Evolutionary conservation across 805 yeast genomes (phyloP), one percentile per base, ranked within the genome.

Genomic region (Spencermartinsiella europaea): DNA sequence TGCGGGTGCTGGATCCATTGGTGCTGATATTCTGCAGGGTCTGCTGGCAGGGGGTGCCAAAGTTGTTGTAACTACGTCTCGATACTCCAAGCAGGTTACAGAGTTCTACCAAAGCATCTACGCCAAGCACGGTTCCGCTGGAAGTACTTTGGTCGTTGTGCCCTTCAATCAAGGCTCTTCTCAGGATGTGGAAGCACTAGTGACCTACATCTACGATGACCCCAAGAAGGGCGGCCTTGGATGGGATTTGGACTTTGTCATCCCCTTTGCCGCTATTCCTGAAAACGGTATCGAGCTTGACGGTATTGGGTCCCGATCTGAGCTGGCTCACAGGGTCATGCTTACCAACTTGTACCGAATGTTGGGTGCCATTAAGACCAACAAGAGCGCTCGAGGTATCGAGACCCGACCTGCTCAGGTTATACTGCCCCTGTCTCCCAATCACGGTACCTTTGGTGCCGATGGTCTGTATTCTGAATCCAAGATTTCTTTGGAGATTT

Each of bases 401-500:
- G 95, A 85, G 68, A 93, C 99, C 36, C 84, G 99, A 71, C 99
- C 99, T 42, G 98, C 99, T 49, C 98, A 93, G 74, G 95, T 89
- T 55, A 80, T 93, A 58, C 76, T 93, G 63, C 99, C 99, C 60
- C 74, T 93, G 67, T 91, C 98, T 59, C 99, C 99, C 60, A 93
- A 93, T 74, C 99, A 93, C 66, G 99, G 99, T 69, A 89, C 96
- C 48, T 93, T 93, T 60, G 99, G 99, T 66, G 85, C 86, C 57
- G 99, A 93, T 65, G 99, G 99, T 72, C 75, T 93, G 66, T 93
- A 93, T 77, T 90, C 98, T 19, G 99, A 93, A 75, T 91, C 98
- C 51, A 93, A 93, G 77, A 74, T 91, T 50, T 86, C 95, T 36
- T 76, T 93, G 59, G 99, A 93, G 74, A 91, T 98, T 27, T 74